These are phyloP conservation scores for Apophysomyces ossiformis DNA, from an alignment of 371 early-diverging fungal genomes.

Conservation along the genomic window DNA sequence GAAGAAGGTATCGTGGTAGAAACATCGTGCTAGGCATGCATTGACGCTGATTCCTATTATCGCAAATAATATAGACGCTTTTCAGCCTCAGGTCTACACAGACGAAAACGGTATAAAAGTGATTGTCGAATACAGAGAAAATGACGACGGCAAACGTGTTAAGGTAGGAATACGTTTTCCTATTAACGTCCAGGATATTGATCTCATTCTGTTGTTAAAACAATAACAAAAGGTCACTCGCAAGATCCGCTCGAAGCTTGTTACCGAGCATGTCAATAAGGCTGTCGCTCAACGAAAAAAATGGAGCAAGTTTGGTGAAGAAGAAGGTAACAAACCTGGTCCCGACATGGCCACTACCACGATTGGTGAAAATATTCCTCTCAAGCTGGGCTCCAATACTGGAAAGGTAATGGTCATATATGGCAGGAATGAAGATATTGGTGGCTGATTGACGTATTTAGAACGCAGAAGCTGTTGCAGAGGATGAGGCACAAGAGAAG, in stretches of 20 bases:
- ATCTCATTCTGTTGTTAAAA: not conserved
- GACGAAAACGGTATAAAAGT: conserved; percentile 88
- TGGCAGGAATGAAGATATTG: not conserved
- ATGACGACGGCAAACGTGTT: conserved; percentile 89
- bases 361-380: conserved; percentile 85
- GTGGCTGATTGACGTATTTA: conserved; percentile 25
- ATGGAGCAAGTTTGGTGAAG: conserved; percentile 86
- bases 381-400: conserved; percentile 78
- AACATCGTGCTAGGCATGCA: not conserved
- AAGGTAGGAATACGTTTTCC: conserved; percentile 54
- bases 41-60: not conserved
- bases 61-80: conserved; percentile 39
- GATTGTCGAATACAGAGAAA: conserved; percentile 78
- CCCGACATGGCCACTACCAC: conserved; percentile 91
- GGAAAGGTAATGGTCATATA: conserved; percentile 43
- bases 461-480: conserved; percentile 57
- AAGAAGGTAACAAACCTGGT: conserved; percentile 73
- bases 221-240: conserved; percentile 68
- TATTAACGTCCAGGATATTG: not conserved
- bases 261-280: conserved; percentile 85
- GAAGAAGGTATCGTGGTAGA: conserved; percentile 51
- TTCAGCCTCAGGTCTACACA: conserved; percentile 61
- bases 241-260: conserved; percentile 78
- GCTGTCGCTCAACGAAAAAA: conserved; percentile 90
- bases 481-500: conserved; percentile 59